Base-by-base conservation (phyloP, 768 basidiomycete species). In the Agrocybe praecox region DNA sequence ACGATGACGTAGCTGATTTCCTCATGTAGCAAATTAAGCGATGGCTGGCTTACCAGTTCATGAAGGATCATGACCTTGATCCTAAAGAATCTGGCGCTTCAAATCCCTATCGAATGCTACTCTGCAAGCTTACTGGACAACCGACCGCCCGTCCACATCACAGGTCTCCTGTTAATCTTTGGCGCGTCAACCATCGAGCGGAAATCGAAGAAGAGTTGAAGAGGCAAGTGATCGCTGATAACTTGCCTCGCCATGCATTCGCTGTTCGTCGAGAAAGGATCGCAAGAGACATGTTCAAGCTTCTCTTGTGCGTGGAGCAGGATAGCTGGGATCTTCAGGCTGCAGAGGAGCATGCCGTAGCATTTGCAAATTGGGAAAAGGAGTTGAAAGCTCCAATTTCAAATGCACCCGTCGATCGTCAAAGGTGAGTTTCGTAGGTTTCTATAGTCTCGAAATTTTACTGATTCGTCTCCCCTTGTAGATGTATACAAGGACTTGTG, bases 1-100 rank as follows among this genome's bases (percentile, higher is more conserved):
- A 12, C 36, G 6, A 12, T 15, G 14, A 14, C 36, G 12, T 3
- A 14, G 14, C 7, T 34, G 33, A 15, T 15, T 34, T 34, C 33
- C 33, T 34, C 45, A n/a, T 21, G 56, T 26, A 63, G 58, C 53
- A 63, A 56, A 60, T 63, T n/a, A 52, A 61, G 21, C 14, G 62
- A 12, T 61, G 62, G 62, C 19, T 65, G 3, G 43, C 49, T 15
- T 65, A 65, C 48, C 63, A 62, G 36, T 54, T 62, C 24, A 57
- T 52, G 46, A 62, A 62, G 19, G 59, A 59, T 18, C 34, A 49
- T 26, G 32, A 45, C 29, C 5, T 50, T 26, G 46, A 52, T 26
- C 34, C 55, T 10, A 46, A 32, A 15, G 57, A 57, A 8, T 5
- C 55, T 24, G 55, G 47, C 9, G 45, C 55, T 14, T n/a, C 24